Percentiles rank a stretch among this genome's conserved stretches.
Conservation (phyloP, 768 basidiomycete genomes). For the Asterophora lycoperdoides region DNA sequence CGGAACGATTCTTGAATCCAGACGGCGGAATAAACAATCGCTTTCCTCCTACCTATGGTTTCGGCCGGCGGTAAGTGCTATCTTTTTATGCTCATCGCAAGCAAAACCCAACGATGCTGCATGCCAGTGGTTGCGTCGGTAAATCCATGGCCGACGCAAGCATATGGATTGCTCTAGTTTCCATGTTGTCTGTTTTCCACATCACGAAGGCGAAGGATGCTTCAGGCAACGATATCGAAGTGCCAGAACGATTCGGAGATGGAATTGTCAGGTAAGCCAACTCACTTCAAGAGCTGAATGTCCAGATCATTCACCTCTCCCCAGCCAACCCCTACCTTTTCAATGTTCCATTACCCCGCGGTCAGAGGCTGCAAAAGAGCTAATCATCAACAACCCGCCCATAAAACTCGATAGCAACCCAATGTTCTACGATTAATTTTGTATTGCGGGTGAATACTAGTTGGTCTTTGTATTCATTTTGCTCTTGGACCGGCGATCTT, state of each 20-base stretch:
- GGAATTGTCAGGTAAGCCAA: constrained; percentile 5
- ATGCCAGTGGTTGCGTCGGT: constrained; percentile 4
- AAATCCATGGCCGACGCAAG: constrained; percentile 5
- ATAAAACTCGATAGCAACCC: constrained; percentile 6
- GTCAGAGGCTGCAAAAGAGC: constrained; percentile 2
- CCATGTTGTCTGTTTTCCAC: constrained; percentile 6
- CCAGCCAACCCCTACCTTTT: constrained; percentile 19
- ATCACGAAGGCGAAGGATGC: constrained; percentile 9
- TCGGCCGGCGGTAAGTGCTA: constrained; percentile 6
- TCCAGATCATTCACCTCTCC: neutral
- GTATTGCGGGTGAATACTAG: neutral
- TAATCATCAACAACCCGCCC: constrained; percentile 6
- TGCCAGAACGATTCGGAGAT: constrained; percentile 1
- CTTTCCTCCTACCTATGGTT: constrained; percentile 1
- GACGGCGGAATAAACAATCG: constrained; percentile 1
- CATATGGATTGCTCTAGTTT: constrained; percentile 7
- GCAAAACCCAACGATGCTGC: neutral
- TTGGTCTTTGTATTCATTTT: too few relatives aligned
- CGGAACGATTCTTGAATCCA: constrained; percentile 8
- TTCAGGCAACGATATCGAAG: constrained; percentile 1
- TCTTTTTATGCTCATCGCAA: neutral
- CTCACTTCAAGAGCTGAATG: neutral
- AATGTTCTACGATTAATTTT: constrained; percentile 7
- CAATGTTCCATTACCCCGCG: constrained; percentile 22
- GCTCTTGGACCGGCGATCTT: too few relatives aligned